Conservation (phyloP, 2,329 filamentous ascomycete species). For the Chaetomiaceae sp. region DNA sequence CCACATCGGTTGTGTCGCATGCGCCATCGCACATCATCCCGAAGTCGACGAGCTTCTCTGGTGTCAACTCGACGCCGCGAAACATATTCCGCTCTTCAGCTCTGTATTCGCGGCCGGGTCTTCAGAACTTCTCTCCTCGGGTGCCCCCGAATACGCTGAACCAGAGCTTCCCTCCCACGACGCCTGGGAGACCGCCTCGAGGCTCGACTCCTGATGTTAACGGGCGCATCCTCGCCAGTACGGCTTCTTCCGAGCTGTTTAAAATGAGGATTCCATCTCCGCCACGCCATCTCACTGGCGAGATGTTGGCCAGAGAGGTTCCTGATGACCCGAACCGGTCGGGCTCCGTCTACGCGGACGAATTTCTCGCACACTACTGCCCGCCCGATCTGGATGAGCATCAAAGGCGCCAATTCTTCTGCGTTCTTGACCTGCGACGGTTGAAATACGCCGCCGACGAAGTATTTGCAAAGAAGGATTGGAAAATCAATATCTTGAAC, state of each 20-base stretch:
- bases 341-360: conserved; percentile 56
- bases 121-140: conserved; percentile 42
- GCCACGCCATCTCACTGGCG: conserved; percentile 52
- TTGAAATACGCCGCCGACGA: conserved; percentile 59
- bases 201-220: conserved; percentile 45
- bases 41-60: conserved; percentile 30
- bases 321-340: conserved; percentile 49
- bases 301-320: conserved; percentile 49
- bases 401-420: conserved; percentile 59
- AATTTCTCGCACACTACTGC: conserved; percentile 54
- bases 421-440: conserved; percentile 57
- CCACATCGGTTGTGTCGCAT: conserved; percentile 18
- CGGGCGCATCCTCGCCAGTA: conserved; percentile 47
- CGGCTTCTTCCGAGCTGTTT: conserved; percentile 50
- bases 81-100: conserved; percentile 33
- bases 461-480: conserved; percentile 57
- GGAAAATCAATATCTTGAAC: conserved; percentile 59
- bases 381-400: conserved; percentile 55
- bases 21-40: conserved; percentile 15
- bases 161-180: conserved; percentile 45
- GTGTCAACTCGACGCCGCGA: conserved; percentile 30
- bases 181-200: conserved; percentile 42
- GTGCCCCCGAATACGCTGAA: conserved; percentile 43
- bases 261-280: conserved; percentile 56
- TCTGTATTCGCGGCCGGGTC: conserved; percentile 27